Percentiles rank a stretch among this genome's conserved stretches.
These are phyloP conservation scores for Blepharisma japonicum DNA, from an alignment of 73 alveolate genomes.

Conservation along the genomic window DNA sequence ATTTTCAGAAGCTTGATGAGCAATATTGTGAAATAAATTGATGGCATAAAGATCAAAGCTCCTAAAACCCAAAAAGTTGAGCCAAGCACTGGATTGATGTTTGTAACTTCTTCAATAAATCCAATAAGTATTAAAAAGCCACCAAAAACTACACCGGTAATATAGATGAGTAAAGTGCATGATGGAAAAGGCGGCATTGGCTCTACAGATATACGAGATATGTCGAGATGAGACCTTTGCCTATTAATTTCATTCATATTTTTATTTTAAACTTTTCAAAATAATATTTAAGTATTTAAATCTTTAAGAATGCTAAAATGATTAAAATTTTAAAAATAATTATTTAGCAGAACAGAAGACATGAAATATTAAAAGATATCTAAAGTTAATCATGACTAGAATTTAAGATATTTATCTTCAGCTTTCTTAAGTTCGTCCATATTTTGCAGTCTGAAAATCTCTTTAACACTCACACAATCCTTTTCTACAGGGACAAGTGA, in stretches of 20 bases:
- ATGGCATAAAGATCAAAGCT: not conserved
- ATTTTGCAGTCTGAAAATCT: slow-evolving; percentile 61
- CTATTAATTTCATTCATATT: too few relatives aligned
- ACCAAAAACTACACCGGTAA: slow-evolving; percentile 15
- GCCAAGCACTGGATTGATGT: slow-evolving; percentile 15
- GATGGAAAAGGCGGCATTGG: slow-evolving; percentile 25
- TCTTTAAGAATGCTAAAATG: too few relatives aligned
- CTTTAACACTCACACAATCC: slow-evolving; percentile 55
- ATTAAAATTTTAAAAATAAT: too few relatives aligned
- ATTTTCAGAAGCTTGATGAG: slow-evolving; percentile 15
- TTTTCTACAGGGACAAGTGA: slow-evolving; percentile 34
- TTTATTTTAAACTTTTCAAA: too few relatives aligned
- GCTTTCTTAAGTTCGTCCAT: slow-evolving; percentile 57
- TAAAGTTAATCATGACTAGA: not conserved
- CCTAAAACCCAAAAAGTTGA: slow-evolving; percentile 28
- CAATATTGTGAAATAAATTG: not conserved
- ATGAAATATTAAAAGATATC: too few relatives aligned
- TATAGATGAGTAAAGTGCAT: not conserved
- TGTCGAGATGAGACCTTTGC: too few relatives aligned
- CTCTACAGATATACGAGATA: not conserved
- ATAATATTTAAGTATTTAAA: too few relatives aligned
- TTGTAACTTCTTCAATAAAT: slow-evolving; percentile 16
- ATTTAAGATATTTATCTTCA: slow-evolving; percentile 54
- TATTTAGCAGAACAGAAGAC: too few relatives aligned
- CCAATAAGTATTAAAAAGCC: slow-evolving; percentile 14